Evolutionary conservation across 2,329 filamentous ascomycete genomes (phyloP).

Genomic region (Aureobasidium sp.): DNA sequence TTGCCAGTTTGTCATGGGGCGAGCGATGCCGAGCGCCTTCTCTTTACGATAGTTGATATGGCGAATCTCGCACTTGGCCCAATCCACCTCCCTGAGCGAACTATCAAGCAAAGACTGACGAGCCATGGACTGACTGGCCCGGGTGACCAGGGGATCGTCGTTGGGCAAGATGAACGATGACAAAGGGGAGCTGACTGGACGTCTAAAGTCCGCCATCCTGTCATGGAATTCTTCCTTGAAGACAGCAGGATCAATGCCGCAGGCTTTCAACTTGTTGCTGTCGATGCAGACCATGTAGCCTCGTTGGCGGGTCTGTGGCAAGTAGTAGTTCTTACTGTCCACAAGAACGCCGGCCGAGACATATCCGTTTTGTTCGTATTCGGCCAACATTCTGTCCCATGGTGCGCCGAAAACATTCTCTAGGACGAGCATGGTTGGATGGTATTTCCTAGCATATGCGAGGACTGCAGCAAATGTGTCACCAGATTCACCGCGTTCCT

Average conservation of each 20-base stretch:
- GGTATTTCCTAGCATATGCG: constrained; percentile 47
- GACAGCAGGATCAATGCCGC: not conserved
- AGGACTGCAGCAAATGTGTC: constrained; percentile 59
- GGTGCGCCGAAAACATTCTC: constrained; percentile 62
- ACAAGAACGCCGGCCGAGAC: constrained; percentile 42
- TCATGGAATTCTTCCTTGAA: constrained; percentile 25
- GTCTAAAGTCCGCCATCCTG: constrained; percentile 43
- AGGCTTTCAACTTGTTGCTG: not conserved
- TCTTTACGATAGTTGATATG: constrained; percentile 51
- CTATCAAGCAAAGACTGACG: constrained; percentile 21
- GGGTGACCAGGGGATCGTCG: constrained; percentile 49
- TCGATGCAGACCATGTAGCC: constrained; percentile 42
- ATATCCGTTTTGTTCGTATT: constrained; percentile 51
- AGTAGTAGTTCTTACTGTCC: constrained; percentile 65
- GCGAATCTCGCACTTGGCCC: constrained; percentile 52
- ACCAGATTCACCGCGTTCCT: constrained; percentile 56
- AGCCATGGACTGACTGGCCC: constrained; percentile 45
- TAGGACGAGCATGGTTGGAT: constrained; percentile 59
- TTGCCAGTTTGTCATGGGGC: constrained; percentile 55
- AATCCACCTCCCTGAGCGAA: constrained; percentile 35
- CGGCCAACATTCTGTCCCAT: constrained; percentile 44
- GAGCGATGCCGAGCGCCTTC: constrained; percentile 45
- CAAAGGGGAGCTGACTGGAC: constrained; percentile 55
- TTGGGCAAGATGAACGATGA: constrained; percentile 54
- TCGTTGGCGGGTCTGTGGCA: constrained; percentile 53